These are phyloP conservation scores for Leccinum incarnatum DNA, from an alignment of 768 basidiomycete genomes.

Conservation along the genomic window DNA sequence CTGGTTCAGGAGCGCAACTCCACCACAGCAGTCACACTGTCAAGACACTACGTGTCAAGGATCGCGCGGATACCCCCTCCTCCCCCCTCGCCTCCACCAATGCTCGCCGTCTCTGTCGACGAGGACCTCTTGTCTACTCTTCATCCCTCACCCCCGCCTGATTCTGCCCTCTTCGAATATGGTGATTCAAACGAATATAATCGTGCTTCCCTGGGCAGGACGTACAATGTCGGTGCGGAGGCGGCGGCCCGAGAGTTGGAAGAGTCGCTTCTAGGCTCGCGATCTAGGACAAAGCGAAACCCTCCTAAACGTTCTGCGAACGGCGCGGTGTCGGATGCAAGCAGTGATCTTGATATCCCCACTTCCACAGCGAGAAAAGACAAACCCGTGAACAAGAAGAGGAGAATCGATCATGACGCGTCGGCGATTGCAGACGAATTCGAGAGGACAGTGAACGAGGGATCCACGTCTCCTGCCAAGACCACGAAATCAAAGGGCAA, in stretches of 20 bases:
- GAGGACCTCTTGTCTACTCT: constrained; percentile 37
- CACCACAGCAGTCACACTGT: constrained; percentile 46
- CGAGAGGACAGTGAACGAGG: constrained; percentile 41
- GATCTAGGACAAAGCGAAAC: constrained; percentile 38
- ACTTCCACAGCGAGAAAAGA: constrained; percentile 30
- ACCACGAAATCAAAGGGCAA: constrained; percentile 47
- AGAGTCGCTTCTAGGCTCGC: constrained; percentile 47
- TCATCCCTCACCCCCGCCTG: constrained; percentile 36
- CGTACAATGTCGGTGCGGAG: constrained; percentile 38
- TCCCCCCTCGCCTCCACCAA: constrained; percentile 38
- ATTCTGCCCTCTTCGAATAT: constrained; percentile 31
- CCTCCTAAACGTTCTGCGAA: constrained; percentile 49
- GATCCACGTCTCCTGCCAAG: constrained; percentile 35
- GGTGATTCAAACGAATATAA: constrained; percentile 26
- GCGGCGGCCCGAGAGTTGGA: constrained; percentile 60
- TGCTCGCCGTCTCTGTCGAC: constrained; percentile 29
- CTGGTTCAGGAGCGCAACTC: constrained; percentile 66
- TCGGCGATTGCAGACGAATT: constrained; percentile 45
- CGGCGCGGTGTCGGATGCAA: constrained; percentile 51
- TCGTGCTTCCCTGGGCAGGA: constrained; percentile 20
- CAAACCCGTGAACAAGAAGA: constrained; percentile 55
- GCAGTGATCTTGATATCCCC: constrained; percentile 54
- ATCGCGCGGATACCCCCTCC: constrained; percentile 45
- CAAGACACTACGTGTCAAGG: constrained; percentile 38
- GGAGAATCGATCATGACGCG: constrained; percentile 52